Conservation (phyloP, 1,284 basidiomycete species). For the Meira miltonrushii region DNA sequence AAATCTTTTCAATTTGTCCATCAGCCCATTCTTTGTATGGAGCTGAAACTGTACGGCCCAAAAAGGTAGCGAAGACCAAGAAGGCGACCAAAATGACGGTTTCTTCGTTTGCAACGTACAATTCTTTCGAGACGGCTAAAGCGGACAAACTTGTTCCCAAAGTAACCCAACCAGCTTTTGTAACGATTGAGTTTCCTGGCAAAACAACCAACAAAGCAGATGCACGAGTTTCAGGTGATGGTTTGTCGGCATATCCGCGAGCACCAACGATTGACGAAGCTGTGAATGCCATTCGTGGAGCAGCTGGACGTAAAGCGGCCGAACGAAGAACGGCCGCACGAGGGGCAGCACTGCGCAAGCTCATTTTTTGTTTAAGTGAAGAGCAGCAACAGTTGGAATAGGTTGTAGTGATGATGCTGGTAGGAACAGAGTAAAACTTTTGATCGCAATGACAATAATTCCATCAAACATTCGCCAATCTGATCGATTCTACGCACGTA, state of each 20-base stretch:
- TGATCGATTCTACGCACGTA: no score
- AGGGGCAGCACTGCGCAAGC: background rate
- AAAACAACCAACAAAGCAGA: constrained; percentile 84
- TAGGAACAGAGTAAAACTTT: no score
- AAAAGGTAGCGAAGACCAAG: constrained; percentile 73
- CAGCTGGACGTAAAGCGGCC: constrained; percentile 30
- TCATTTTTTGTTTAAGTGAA: background rate
- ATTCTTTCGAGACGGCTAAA: constrained; percentile 90
- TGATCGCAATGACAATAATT: no score
- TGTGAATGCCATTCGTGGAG: constrained; percentile 21
- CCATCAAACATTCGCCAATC: no score
- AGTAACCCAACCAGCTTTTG: constrained; percentile 84
- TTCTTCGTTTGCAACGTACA: constrained; percentile 90
- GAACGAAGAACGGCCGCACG: constrained; percentile 22
- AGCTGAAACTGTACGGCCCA: constrained; percentile 71
- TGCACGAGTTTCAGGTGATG: constrained; percentile 73
- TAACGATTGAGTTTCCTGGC: constrained; percentile 84
- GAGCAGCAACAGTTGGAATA: no score
- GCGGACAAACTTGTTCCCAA: constrained; percentile 85
- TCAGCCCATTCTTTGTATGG: constrained; percentile 89
- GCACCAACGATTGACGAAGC: constrained; percentile 21
- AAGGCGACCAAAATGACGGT: constrained; percentile 65
- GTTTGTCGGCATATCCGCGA: constrained; percentile 49
- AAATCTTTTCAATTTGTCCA: constrained; percentile 61
- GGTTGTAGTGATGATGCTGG: no score